These are phyloP conservation scores for Heritiera littoralis DNA, from an alignment of 345 rosid species.

Conservation along the genomic window DNA sequence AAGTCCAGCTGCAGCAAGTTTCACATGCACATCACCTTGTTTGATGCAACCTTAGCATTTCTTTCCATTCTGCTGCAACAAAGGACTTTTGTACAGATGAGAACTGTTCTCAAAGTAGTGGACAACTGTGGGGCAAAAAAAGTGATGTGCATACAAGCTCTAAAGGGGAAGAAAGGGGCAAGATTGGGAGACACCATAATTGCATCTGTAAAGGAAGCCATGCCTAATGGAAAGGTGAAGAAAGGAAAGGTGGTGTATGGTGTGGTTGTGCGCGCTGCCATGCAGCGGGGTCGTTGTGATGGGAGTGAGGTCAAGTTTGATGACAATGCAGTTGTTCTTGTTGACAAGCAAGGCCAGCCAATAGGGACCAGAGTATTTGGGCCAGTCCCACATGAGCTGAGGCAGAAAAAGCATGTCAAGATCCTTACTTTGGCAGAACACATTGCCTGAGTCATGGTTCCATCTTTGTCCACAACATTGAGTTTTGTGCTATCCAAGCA, in stretches of 20 bases:
- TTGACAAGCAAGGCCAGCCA: slow-evolving; percentile 81
- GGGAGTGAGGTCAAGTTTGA: slow-evolving; percentile 92
- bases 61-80: slow-evolving; percentile 41
- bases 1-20: not conserved
- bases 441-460: slow-evolving; percentile 56
- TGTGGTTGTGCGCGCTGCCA: slow-evolving; percentile 87
- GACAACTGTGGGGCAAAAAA: slow-evolving; percentile 88
- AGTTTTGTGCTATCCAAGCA: not conserved
- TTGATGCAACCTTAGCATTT: not conserved
- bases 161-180: slow-evolving; percentile 76
- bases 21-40: not conserved
- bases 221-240: slow-evolving; percentile 90
- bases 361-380: slow-evolving; percentile 85
- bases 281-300: slow-evolving; percentile 88
- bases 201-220: slow-evolving; percentile 86
- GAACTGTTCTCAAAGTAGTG: slow-evolving; percentile 74
- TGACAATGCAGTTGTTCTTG: slow-evolving; percentile 86
- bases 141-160: slow-evolving; percentile 80
- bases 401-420: slow-evolving; percentile 72
- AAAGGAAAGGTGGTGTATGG: slow-evolving; percentile 81
- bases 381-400: slow-evolving; percentile 89
- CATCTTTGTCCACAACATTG: not conserved
- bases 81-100: slow-evolving; percentile 86
- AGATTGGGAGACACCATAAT: slow-evolving; percentile 72
- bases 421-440: slow-evolving; percentile 80